These are phyloP conservation scores for Talaromyces funiculosus DNA, from an alignment of 2,329 filamentous ascomycete genomes.

Conservation along the genomic window DNA sequence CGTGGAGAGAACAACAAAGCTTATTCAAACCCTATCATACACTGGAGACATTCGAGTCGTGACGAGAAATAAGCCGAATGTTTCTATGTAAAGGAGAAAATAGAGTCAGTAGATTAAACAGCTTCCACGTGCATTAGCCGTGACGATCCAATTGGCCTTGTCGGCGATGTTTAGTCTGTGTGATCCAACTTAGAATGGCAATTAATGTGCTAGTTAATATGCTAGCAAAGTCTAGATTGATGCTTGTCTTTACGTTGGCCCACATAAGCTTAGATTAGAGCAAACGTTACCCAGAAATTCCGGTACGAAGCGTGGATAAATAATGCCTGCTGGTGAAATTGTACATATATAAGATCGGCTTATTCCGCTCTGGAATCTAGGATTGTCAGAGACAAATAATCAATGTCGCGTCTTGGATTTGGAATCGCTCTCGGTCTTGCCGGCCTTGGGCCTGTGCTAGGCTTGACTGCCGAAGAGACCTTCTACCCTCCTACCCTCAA, in stretches of 20 bases:
- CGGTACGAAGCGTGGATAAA: neutral
- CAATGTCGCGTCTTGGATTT: constrained; percentile 7
- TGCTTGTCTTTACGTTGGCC: neutral
- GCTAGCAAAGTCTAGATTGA: neutral
- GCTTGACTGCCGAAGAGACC: constrained; percentile 15
- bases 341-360: neutral
- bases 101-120: neutral
- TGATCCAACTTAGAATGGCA: neutral
- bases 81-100: neutral
- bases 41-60: neutral
- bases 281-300: neutral
- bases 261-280: neutral
- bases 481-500: constrained; percentile 36
- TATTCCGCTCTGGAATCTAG: neutral
- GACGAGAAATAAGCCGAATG: neutral
- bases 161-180: neutral
- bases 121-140: constrained; percentile 5
- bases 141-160: constrained; percentile 3
- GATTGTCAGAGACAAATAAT: neutral
- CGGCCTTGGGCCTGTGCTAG: constrained; percentile 8
- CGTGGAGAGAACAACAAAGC: neutral
- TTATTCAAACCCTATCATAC: too few species aligned
- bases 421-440: constrained; percentile 2
- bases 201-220: neutral
- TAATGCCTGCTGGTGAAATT: neutral